Conservation (phyloP, 345 rosid species). For the Microcos paniculata region DNA sequence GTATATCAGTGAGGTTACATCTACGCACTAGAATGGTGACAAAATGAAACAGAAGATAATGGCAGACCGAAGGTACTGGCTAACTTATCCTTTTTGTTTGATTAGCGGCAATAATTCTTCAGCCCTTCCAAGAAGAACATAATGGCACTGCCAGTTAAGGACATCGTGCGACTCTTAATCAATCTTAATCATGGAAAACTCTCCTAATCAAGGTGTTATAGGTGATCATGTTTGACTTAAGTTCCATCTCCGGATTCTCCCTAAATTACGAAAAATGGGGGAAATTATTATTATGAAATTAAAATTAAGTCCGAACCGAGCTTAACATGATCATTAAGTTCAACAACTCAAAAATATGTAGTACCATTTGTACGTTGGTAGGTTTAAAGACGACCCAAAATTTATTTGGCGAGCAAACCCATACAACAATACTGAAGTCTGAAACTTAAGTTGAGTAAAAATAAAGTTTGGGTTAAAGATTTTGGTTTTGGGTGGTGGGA, state of each 20-base stretch:
- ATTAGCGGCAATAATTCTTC: not conserved
- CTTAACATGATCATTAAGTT: not conserved
- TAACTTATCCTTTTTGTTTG: not conserved
- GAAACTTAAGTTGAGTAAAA: not conserved
- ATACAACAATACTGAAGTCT: not conserved
- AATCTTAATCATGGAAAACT: not conserved
- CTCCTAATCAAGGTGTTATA: no score
- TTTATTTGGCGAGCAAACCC: not conserved
- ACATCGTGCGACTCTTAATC: not conserved
- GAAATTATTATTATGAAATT: not conserved
- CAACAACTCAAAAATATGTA: not conserved
- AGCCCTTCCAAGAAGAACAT: not conserved
- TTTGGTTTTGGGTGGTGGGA: not conserved
- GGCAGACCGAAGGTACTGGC: not conserved
- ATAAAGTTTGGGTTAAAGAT: not conserved
- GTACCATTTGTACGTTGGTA: not conserved
- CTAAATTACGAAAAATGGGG: not conserved
- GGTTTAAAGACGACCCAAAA: not conserved
- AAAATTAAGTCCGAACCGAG: not conserved
- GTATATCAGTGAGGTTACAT: no score
- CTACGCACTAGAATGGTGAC: not conserved
- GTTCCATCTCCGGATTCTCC: not conserved
- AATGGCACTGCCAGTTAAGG: no score
- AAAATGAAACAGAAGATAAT: conserved; percentile 9
- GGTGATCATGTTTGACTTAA: not conserved